phyloP scores from a whole-genome alignment of 73 alveolate genomes.

The Blepharisma japonicum region DNA sequence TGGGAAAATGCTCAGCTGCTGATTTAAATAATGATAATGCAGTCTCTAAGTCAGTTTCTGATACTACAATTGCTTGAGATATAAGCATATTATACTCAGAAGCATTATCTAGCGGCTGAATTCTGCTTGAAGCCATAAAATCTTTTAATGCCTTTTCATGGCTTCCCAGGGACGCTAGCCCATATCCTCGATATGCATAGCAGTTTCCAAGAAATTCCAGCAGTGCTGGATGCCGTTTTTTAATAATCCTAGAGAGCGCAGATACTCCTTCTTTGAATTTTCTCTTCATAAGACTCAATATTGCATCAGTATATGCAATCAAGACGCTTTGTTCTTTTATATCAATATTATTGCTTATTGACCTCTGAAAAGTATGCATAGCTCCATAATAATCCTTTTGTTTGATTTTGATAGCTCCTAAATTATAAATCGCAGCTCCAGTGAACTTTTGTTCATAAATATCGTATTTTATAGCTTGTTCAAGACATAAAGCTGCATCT shows the following conservation, averaged over 20 bases:
- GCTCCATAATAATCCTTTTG: slow-evolving; percentile 57
- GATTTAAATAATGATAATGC: slow-evolving; percentile 40
- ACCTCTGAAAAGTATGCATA: slow-evolving; percentile 47
- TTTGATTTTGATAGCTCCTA: slow-evolving; percentile 50
- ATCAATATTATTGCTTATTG: slow-evolving; percentile 40
- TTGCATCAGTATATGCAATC: slow-evolving; percentile 48
- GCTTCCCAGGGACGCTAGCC: slow-evolving; percentile 35
- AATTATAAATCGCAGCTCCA: slow-evolving; percentile 42
- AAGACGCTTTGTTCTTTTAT: slow-evolving; percentile 39
- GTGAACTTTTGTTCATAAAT: slow-evolving; percentile 45
- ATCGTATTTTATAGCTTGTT: slow-evolving; percentile 50
- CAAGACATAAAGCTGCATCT: slow-evolving; percentile 47
- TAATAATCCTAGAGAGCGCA: slow-evolving; percentile 30
- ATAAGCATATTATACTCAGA: slow-evolving; percentile 39
- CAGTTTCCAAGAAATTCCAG: slow-evolving; percentile 46
- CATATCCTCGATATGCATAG: slow-evolving; percentile 54
- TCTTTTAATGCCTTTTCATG: slow-evolving; percentile 57
- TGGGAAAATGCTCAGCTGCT: slow-evolving; percentile 40
- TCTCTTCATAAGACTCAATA: slow-evolving; percentile 46
- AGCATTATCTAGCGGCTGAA: slow-evolving; percentile 32
- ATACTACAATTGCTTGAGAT: slow-evolving; percentile 48
- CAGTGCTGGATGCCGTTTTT: slow-evolving; percentile 22
- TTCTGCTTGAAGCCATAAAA: slow-evolving; percentile 31
- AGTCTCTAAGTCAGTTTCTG: slow-evolving; percentile 33
- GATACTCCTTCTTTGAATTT: slow-evolving; percentile 43